Conservation (phyloP, 2,329 filamentous ascomycete species). For the Xylaria sp. region DNA sequence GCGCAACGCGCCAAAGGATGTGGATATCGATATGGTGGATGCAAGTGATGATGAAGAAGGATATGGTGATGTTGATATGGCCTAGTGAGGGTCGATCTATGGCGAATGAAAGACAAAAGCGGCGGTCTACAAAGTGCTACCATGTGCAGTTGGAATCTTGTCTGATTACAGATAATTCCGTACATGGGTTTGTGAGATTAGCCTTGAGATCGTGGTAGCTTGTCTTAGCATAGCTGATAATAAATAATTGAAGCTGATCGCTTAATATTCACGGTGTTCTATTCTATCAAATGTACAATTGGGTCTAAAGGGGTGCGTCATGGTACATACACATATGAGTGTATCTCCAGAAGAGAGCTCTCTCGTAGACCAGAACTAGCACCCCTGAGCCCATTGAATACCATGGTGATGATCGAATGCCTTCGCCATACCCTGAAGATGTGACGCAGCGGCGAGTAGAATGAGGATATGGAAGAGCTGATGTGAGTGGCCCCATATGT, state of each 20-base stretch:
- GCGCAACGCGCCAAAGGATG: neutral
- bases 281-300: neutral
- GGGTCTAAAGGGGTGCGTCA: neutral
- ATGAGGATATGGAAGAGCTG: conserved; percentile 95
- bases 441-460: conserved; percentile 71
- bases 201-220: neutral
- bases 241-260: neutral
- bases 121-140: neutral
- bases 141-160: neutral
- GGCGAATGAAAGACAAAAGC: neutral
- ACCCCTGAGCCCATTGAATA: conserved; percentile 40
- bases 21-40: conserved; percentile 11
- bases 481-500: conserved; percentile 89
- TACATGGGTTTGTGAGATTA: neutral
- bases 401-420: conserved; percentile 84
- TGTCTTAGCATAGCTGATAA: neutral
- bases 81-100: neutral
- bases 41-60: neutral
- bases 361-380: neutral
- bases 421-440: conserved; percentile 73
- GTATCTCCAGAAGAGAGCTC: neutral
- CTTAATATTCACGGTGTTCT: neutral
- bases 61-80: neutral
- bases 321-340: neutral
- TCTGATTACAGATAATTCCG: neutral